phyloP scores from a whole-genome alignment of 345 rosid species.

The Nasturtium officinale region DNA sequence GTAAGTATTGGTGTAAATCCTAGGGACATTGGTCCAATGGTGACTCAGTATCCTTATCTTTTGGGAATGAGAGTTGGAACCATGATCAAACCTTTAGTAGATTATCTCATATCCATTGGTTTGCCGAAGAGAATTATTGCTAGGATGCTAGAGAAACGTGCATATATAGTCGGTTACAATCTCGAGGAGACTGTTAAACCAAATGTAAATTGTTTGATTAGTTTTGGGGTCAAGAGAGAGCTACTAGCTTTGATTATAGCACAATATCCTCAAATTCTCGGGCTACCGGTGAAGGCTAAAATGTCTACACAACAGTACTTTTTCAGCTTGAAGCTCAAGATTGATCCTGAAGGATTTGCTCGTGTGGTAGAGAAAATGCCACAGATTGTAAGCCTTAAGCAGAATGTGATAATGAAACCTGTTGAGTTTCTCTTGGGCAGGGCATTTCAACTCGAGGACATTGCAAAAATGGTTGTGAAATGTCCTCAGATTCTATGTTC shows the following conservation, averaged over 20 bases:
- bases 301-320: constrained; percentile 87
- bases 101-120: constrained; percentile 70
- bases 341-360: constrained; percentile 82
- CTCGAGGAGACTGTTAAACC: constrained; percentile 90
- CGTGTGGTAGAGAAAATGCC: constrained; percentile 85
- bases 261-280: constrained; percentile 81
- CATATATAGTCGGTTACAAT: constrained; percentile 78
- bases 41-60: constrained; percentile 82
- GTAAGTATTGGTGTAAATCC: constrained; percentile 91
- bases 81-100: constrained; percentile 76
- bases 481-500: constrained; percentile 78
- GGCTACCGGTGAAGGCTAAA: constrained; percentile 85
- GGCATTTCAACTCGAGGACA: constrained; percentile 59
- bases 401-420: constrained; percentile 78
- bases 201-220: constrained; percentile 75
- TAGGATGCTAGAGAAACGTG: constrained; percentile 87
- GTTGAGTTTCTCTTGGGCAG: constrained; percentile 76
- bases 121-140: constrained; percentile 78
- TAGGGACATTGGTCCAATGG: constrained; percentile 94
- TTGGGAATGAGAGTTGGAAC: constrained; percentile 96
- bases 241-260: constrained; percentile 59
- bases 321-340: constrained; percentile 79
- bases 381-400: constrained; percentile 81
- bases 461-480: constrained; percentile 72
- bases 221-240: constrained; percentile 76